Base-by-base conservation (phyloP, 352 stramenopile species). In the Pythium volutum region DNA sequence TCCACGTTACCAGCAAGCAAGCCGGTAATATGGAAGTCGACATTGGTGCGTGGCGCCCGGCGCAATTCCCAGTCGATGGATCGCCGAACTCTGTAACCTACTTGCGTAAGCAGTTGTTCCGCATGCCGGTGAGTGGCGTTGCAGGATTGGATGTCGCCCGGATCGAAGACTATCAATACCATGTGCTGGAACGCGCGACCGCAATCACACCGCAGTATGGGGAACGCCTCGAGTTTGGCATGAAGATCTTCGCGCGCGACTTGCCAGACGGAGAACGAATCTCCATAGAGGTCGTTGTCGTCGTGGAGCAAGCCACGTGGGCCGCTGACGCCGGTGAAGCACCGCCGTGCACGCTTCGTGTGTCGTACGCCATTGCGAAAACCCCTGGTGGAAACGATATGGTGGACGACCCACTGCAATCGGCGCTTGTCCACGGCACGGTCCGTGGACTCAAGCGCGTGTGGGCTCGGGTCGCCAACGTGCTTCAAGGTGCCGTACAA, bases 111-210 rank as follows among this genome's bases (percentile, higher is more conserved):
- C 76, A 89, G 50, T 52, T 79, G 1, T 84, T 88, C 36, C 57
- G 62, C 7, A 89, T 89, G 80, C 76, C 73, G 4, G 34, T 89
- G 18, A 80, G 59, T 11, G 75, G 73, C 20, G 70, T 85, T 16
- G 66, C 76, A 9, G 69, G 68, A 14, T 65, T 84, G 22, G 67
- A 88, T 34, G 68, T 83, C 8, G 71, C 69, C 10, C 63, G 69
- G 27, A 57, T 89, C 5, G 71, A 82, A 49, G 75, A 88, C 55
- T 88, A 76, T 50, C 77, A 89, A 46, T 89, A 88, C 65, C 74
- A 88, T 52, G 59, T 68, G 2, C 66, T 89, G 10, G 25, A 62
- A 18, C 29, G 29, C 7, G 14, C 16, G 15, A n/a, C 22, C 14
- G 3, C 18, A 6, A 39, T 25, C 4, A n/a, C 38, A 3, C 26